Conservation (phyloP, 2,329 filamentous ascomycete species). For the Sordariomycetes sp. region DNA sequence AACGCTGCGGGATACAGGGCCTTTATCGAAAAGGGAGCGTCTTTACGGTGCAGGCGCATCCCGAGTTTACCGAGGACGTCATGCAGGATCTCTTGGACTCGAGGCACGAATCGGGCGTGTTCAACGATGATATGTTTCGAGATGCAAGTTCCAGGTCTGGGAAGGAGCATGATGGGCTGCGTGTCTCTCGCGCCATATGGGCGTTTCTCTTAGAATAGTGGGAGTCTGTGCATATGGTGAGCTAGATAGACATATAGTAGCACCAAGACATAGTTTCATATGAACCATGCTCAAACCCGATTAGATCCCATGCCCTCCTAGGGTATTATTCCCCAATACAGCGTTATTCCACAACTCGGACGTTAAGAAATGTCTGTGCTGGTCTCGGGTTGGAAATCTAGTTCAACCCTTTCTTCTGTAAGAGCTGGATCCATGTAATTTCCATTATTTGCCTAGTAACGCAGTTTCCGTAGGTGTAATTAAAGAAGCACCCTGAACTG, state of each 20-base stretch:
- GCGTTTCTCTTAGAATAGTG: constrained; percentile 11
- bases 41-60: constrained; percentile 35
- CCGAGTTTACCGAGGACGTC: constrained; percentile 29
- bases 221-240: neutral
- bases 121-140: constrained; percentile 14
- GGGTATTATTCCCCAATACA: no score
- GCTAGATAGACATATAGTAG: neutral
- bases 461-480: no score
- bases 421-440: no score
- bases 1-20: constrained; percentile 28
- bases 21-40: constrained; percentile 26
- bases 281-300: no score
- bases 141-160: constrained; percentile 15
- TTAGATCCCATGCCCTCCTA: no score
- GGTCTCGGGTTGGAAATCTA: no score
- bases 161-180: constrained; percentile 15
- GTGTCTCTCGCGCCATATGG: constrained; percentile 16
- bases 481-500: no score
- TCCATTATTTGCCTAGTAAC: no score
- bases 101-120: constrained; percentile 15
- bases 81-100: constrained; percentile 23
- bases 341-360: no score
- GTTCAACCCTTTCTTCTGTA: no score
- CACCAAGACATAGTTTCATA: no score
- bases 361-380: no score